phyloP scores from a whole-genome alignment of 2,329 filamentous ascomycete species.

The Ophiostoma quercus region DNA sequence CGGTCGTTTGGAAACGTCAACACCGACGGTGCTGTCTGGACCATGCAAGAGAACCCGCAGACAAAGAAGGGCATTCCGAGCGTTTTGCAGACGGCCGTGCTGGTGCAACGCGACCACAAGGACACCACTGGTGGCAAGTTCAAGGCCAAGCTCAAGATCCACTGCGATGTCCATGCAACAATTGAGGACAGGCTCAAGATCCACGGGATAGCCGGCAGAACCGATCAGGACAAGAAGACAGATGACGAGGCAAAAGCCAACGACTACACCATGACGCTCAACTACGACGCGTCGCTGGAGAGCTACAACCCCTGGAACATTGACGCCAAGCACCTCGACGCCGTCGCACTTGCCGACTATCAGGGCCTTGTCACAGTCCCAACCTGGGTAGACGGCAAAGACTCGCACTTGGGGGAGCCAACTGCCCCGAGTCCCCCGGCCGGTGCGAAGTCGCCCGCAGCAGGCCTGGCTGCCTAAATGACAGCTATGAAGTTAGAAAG shows the following conservation, averaged over 20 bases:
- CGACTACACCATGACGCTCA: not conserved
- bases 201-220: not conserved
- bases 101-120: slow-evolving; percentile 14
- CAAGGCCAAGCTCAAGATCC: slow-evolving; percentile 14
- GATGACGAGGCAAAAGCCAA: not conserved
- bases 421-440: not conserved
- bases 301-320: slow-evolving; percentile 13
- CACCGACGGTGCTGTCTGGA: not conserved
- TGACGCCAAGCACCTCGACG: not conserved
- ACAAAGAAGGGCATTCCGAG: slow-evolving; percentile 15
- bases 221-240: not conserved
- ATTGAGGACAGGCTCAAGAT: slow-evolving; percentile 13
- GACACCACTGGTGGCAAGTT: slow-evolving; percentile 13
- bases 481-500: not conserved
- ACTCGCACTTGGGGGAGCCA: not conserved
- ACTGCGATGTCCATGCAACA: slow-evolving; percentile 6
- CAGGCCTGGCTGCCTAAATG: not conserved
- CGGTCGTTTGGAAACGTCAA: no score
- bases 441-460: not conserved
- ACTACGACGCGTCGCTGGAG: not conserved
- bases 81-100: slow-evolving; percentile 15
- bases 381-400: not conserved
- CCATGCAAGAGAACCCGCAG: slow-evolving; percentile 9
- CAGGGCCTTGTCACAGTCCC: not conserved
- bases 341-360: not conserved